Conservation (phyloP, 257 asterid species). For the Pogostemon cablin region DNA sequence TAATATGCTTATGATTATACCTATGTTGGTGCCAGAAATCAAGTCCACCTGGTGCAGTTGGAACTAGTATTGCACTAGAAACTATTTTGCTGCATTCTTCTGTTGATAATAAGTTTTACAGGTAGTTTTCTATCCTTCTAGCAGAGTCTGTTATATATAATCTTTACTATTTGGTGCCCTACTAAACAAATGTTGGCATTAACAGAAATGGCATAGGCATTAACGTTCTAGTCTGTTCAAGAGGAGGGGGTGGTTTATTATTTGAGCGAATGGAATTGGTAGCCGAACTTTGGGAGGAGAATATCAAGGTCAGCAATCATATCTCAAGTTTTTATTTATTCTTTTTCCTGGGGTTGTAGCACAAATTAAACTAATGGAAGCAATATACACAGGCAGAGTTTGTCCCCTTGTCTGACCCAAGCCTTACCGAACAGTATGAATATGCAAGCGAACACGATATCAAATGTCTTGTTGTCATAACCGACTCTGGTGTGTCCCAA, state of each 20-base stretch:
- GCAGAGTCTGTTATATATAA: constrained; percentile 10
- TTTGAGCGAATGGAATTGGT: constrained; percentile 93
- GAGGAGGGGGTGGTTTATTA: constrained; percentile 98
- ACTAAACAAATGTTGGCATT: constrained; percentile 23
- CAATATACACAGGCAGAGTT: constrained; percentile 71
- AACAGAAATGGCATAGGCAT: constrained; percentile 61
- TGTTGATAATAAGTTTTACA: constrained; percentile 49
- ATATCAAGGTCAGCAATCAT: constrained; percentile 61
- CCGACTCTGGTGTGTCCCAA: constrained; percentile 80
- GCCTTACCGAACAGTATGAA: constrained; percentile 93
- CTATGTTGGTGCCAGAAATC: constrained; percentile 61
- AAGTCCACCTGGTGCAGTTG: constrained; percentile 89
- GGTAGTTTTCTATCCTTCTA: constrained; percentile 45
- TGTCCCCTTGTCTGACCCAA: constrained; percentile 85
- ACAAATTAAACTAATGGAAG: constrained; percentile 30
- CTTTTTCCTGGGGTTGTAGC: not conserved
- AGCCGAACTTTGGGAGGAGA: constrained; percentile 93
- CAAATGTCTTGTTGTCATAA: constrained; percentile 84
- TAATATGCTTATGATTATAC: constrained; percentile 30
- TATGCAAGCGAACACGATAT: constrained; percentile 93
- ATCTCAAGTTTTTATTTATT: constrained; percentile 18
- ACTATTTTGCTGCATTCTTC: constrained; percentile 72
- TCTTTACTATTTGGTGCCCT: constrained; percentile 24
- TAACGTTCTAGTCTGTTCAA: constrained; percentile 82
- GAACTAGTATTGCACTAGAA: constrained; percentile 92